phyloP scores from a whole-genome alignment of 2,329 filamentous ascomycete species.

The Myriosclerotinia scirpicola region DNA sequence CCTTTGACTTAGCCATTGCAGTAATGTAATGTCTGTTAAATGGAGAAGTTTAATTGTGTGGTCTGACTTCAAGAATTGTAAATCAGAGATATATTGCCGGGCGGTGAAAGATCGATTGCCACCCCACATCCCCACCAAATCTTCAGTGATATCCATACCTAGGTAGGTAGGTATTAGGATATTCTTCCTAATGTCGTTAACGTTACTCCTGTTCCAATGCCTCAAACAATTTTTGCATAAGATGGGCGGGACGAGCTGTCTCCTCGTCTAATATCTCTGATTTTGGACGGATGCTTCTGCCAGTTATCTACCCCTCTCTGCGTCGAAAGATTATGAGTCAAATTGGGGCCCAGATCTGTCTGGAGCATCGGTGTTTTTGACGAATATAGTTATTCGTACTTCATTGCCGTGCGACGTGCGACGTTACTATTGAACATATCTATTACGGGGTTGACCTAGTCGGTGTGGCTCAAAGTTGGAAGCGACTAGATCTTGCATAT shows the following conservation, averaged over 20 bases:
- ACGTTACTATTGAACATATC: not conserved
- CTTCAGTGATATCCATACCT: not conserved
- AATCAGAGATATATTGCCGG: conserved; percentile 1
- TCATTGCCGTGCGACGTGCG: not conserved
- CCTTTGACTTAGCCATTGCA: conserved; percentile 48
- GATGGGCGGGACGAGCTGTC: not conserved
- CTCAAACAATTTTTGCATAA: not conserved
- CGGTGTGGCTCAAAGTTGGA: not conserved
- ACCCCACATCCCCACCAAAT: not conserved
- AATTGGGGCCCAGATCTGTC: not conserved
- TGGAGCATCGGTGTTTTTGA: not conserved
- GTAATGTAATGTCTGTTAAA: not conserved
- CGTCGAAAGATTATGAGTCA: not conserved
- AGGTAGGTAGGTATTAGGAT: not conserved
- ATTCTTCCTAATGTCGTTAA: not conserved
- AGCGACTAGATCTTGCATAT: not conserved
- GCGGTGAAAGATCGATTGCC: conserved; percentile 6
- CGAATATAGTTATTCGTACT: conserved; percentile 8
- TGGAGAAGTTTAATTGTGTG: not conserved
- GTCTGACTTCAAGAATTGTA: not conserved
- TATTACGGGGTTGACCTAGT: not conserved
- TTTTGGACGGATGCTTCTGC: not conserved
- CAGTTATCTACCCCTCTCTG: not conserved
- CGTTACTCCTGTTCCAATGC: not conserved
- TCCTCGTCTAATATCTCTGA: not conserved